Evolutionary conservation across 352 stramenopile genomes (phyloP).

Genomic region (Phytopythium aichiense): DNA sequence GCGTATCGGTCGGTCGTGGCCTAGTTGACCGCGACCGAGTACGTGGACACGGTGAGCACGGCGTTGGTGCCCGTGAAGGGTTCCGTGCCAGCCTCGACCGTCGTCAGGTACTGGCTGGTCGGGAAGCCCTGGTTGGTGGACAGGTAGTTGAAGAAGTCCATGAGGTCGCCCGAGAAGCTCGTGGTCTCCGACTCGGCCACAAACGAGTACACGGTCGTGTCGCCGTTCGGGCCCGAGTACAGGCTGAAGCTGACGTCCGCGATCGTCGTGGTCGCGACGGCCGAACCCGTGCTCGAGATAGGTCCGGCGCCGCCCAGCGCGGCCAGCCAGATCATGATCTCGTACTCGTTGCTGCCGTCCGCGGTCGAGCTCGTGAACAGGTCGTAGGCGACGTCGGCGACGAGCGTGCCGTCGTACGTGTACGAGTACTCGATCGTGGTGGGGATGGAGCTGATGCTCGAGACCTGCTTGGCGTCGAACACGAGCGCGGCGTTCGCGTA

Average conservation of each 20-base stretch:
- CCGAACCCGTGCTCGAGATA: constrained; percentile 23
- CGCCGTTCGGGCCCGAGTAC: constrained; percentile 30
- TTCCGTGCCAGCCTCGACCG: constrained; percentile 25
- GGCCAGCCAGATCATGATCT: constrained; percentile 37
- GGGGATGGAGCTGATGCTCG: constrained; percentile 25
- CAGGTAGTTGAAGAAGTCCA: constrained; percentile 28
- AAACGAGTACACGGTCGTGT: constrained; percentile 32
- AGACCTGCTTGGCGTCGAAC: constrained; percentile 21
- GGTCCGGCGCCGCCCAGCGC: constrained; percentile 27
- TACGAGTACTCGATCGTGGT: constrained; percentile 31
- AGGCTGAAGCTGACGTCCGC: constrained; percentile 26
- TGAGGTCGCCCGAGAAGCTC: constrained; percentile 24
- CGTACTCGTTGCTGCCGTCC: constrained; percentile 21
- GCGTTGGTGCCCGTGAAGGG: constrained; percentile 29
- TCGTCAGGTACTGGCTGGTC: constrained; percentile 22
- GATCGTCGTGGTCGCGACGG: constrained; percentile 23
- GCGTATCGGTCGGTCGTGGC: neutral
- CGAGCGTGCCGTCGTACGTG: constrained; percentile 18
- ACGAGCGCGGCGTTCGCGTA: constrained; percentile 21
- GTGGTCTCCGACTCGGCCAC: constrained; percentile 17
- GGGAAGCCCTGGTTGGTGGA: constrained; percentile 22
- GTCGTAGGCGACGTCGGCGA: constrained; percentile 25
- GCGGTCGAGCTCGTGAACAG: constrained; percentile 31
- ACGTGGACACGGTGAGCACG: constrained; percentile 25
- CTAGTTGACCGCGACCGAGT: neutral